Evolutionary conservation across 2,329 filamentous ascomycete genomes (phyloP).

Genomic region (Pseudogymnoascus sp.): DNA sequence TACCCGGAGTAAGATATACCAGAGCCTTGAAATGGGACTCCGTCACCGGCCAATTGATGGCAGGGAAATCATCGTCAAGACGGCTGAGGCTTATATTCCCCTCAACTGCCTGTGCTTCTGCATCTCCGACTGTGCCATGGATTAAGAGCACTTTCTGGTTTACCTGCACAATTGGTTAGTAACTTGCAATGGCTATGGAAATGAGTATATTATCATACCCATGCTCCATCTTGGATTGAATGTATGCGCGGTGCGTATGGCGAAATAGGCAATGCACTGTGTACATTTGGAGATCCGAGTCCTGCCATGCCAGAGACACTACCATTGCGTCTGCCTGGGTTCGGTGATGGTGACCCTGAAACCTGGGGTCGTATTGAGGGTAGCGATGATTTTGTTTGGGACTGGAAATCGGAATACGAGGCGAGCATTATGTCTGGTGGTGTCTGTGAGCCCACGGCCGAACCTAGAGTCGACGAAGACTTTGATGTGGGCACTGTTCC

Average conservation of each 20-base stretch:
- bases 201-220: constrained; percentile 50
- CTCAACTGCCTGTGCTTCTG: constrained; percentile 59
- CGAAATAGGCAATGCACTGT: constrained; percentile 49
- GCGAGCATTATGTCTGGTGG: constrained; percentile 67
- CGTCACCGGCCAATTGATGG: constrained; percentile 77
- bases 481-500: constrained; percentile 56
- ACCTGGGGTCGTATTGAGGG: constrained; percentile 20
- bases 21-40: constrained; percentile 88
- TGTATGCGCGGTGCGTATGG: constrained; percentile 73
- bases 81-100: constrained; percentile 73
- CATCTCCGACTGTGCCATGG: constrained; percentile 72
- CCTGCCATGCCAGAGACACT: constrained; percentile 60
- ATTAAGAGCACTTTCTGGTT: constrained; percentile 85
- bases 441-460: constrained; percentile 58
- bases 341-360: constrained; percentile 37
- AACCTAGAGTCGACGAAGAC: constrained; percentile 54
- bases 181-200: constrained; percentile 6
- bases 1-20: constrained; percentile 82
- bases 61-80: constrained; percentile 77
- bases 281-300: constrained; percentile 41
- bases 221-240: constrained; percentile 74
- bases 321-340: constrained; percentile 37
- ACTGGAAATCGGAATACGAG: constrained; percentile 56
- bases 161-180: constrained; percentile 48
- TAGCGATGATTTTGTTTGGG: constrained; percentile 41